A percentile compares a stretch with the other conserved stretches of the same genome.
Conservation (phyloP, 73 alveolate species). For the Symbiodinium natans region DNA sequence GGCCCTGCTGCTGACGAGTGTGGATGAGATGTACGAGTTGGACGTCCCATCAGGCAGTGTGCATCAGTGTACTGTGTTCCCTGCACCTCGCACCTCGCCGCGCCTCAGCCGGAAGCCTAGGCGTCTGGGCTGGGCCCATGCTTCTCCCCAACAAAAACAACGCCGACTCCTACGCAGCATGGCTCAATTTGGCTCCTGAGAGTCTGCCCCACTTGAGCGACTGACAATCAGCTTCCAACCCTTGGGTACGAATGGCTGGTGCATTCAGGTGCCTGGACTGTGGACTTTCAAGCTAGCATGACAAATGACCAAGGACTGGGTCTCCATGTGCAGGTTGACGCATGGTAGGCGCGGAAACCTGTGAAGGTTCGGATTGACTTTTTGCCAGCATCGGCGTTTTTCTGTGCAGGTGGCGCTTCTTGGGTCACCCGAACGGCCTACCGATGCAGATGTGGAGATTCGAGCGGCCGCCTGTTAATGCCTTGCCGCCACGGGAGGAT, state of each 20-base stretch:
- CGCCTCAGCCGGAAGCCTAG: not conserved
- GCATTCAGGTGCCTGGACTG: no score
- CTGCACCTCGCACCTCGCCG: not conserved
- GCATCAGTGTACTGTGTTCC: not conserved
- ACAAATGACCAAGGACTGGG: constrained; percentile 27
- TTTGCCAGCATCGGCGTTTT: not conserved
- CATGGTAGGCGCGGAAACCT: not conserved
- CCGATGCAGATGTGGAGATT: constrained; percentile 56
- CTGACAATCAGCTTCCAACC: no score
- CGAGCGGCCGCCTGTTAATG: constrained; percentile 36
- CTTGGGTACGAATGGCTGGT: no score
- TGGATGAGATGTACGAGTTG: constrained; percentile 58
- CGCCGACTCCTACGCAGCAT: not conserved
- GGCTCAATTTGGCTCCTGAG: not conserved
- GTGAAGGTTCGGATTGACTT: not conserved
- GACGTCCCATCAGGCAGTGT: constrained; percentile 64
- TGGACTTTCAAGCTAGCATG: no score
- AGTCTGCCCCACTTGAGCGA: no score
- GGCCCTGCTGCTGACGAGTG: constrained; percentile 20
- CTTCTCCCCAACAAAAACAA: not conserved
- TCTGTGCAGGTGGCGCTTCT: constrained; percentile 29
- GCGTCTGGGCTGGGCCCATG: constrained; percentile 77
- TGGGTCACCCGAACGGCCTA: constrained; percentile 5
- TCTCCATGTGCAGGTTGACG: constrained; percentile 23
- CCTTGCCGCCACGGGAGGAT: constrained; percentile 54